Conservation (phyloP, 257 asterid species). For the Solanum virginianum region DNA sequence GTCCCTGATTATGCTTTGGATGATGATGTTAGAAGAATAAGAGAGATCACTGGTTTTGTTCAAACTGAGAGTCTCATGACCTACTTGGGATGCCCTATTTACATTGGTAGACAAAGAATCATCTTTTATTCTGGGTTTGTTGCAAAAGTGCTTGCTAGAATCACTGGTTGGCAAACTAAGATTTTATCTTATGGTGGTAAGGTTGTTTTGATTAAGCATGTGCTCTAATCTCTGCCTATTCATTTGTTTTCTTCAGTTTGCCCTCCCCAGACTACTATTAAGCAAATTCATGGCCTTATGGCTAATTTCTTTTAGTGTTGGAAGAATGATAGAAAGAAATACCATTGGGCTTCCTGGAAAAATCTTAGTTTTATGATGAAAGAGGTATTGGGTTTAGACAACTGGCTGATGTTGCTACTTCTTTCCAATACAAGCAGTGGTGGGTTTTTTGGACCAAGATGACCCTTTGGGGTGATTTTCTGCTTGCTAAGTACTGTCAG, state of each 20-base stretch:
- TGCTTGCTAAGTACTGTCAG: too few species aligned
- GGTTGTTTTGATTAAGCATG: rapidly evolving
- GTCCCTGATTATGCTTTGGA: rapidly evolving
- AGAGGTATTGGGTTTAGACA: rapidly evolving
- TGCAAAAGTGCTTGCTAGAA: rapidly evolving
- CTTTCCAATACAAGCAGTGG: background rate
- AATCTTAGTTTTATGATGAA: background rate
- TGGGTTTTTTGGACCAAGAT: background rate
- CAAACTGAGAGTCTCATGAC: too few species aligned
- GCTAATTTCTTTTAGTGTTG: background rate
- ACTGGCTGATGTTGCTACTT: rapidly evolving
- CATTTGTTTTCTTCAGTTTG: rapidly evolving
- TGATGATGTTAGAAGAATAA: rapidly evolving
- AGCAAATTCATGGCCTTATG: background rate
- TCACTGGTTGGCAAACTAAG: too few species aligned
- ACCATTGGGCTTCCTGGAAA: background rate
- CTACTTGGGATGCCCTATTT: too few species aligned
- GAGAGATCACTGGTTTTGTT: rapidly evolving
- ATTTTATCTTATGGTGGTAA: rapidly evolving
- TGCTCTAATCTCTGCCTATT: rapidly evolving
- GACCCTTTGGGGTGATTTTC: background rate
- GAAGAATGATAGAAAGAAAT: background rate
- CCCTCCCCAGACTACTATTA: background rate
- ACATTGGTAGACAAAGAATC: too few species aligned
- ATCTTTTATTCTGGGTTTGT: too few species aligned